phyloP scores from a whole-genome alignment of 2,329 filamentous ascomycete species.

The Anisogramma anomala region DNA sequence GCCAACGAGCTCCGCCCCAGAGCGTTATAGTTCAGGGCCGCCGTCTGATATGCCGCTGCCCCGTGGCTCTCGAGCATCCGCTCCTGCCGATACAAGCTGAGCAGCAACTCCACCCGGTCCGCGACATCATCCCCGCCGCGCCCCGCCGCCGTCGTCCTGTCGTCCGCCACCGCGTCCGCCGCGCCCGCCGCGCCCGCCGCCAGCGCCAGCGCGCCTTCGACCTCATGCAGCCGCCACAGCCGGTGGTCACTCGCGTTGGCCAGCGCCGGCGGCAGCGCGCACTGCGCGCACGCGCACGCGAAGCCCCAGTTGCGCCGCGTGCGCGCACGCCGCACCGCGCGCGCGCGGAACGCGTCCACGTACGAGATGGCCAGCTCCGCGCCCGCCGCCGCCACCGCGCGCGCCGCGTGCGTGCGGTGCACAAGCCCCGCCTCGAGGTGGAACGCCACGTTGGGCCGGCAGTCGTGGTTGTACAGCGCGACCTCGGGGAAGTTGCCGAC shows the following conservation, averaged over 20 bases:
- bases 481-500: conserved; percentile 27
- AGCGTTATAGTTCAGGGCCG: conserved; percentile 28
- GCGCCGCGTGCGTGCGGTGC: conserved; percentile 27
- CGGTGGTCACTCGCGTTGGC: conserved; percentile 21
- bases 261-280: conserved; percentile 18
- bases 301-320: conserved; percentile 28
- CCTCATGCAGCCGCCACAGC: conserved; percentile 20
- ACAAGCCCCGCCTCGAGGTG: conserved; percentile 26
- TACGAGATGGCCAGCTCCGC: conserved; percentile 33
- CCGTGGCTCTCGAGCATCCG: conserved; percentile 27
- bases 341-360: conserved; percentile 25
- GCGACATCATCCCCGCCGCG: conserved; percentile 14
- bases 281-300: conserved; percentile 27
- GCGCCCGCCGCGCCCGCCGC: conserved; percentile 1
- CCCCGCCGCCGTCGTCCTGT: neutral
- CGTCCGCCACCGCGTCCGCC: conserved; percentile 1
- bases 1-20: conserved; percentile 22
- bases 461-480: conserved; percentile 30
- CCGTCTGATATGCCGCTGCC: conserved; percentile 27
- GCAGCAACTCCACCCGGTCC: conserved; percentile 22
- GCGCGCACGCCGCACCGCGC: conserved; percentile 20
- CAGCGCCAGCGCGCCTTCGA: conserved; percentile 20
- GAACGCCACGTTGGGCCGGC: conserved; percentile 28
- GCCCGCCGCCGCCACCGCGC: conserved; percentile 21
- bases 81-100: conserved; percentile 25